A percentile compares a stretch with the other conserved stretches of the same genome.
Conservation (phyloP, 805 yeast genomes). For the Pichia nanzhaoensis region DNA sequence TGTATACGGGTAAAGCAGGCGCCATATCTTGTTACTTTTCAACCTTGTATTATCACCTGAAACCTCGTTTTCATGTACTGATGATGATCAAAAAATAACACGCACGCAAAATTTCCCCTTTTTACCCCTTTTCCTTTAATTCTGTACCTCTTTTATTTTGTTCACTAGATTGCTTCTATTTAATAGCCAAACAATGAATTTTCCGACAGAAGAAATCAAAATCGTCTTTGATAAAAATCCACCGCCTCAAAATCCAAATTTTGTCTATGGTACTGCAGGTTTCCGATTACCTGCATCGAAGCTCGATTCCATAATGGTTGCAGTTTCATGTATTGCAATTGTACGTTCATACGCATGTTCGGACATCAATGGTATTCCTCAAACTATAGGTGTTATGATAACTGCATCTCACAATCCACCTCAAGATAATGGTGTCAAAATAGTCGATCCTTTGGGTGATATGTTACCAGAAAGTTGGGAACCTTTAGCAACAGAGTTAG, state of each 20-base stretch:
- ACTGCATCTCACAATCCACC: conserved; percentile 97
- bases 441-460: conserved; percentile 90
- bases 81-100: too few species aligned
- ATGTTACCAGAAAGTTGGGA: conserved; percentile 89
- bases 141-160: too few species aligned
- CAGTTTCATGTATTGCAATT: conserved; percentile 77
- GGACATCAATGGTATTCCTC: conserved; percentile 31
- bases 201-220: conserved; percentile 12
- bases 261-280: conserved; percentile 95
- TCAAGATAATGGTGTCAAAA: conserved; percentile 81
- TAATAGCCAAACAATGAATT: conserved; percentile 4
- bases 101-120: too few species aligned
- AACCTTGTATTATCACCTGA: too few species aligned
- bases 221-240: conserved; percentile 29
- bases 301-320: conserved; percentile 74
- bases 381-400: conserved; percentile 89
- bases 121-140: background rate
- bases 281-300: conserved; percentile 68
- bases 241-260: conserved; percentile 38
- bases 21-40: conserved; percentile 34
- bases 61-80: background rate
- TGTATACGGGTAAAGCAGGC: conserved; percentile 42
- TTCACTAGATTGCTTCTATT: too few species aligned
- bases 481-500: conserved; percentile 65
- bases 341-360: conserved; percentile 67